These are phyloP conservation scores for Globisporangium viniferum DNA, from an alignment of 352 stramenopile genomes.

Conservation along the genomic window DNA sequence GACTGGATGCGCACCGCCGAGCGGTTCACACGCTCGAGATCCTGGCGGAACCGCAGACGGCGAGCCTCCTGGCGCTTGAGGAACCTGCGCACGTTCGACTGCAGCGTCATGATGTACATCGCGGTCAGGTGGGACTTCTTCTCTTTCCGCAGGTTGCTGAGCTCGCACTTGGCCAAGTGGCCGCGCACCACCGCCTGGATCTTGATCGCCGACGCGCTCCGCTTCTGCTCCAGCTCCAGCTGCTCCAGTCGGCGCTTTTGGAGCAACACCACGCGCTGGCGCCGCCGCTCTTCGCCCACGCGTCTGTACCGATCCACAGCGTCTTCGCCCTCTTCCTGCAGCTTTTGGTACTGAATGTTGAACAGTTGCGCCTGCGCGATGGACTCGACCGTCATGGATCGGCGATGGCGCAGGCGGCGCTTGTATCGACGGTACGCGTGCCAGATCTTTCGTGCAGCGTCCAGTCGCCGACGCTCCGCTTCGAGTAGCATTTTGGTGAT, in stretches of 20 bases:
- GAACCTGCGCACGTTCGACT: constrained; percentile 65
- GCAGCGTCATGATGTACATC: constrained; percentile 60
- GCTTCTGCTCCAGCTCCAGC: constrained; percentile 41
- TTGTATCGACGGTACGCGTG: constrained; percentile 45
- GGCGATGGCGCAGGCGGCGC: constrained; percentile 36
- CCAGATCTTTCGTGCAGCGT: constrained; percentile 34
- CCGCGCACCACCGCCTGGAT: constrained; percentile 53
- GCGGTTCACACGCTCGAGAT: constrained; percentile 60
- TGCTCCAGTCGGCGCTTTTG: constrained; percentile 53
- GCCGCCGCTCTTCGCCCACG: constrained; percentile 46
- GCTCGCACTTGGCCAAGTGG: constrained; percentile 35
- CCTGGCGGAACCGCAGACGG: constrained; percentile 39
- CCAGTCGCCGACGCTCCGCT: constrained; percentile 17
- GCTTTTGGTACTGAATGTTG: constrained; percentile 36
- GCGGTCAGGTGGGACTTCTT: constrained; percentile 51
- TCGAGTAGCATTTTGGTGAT: constrained; percentile 20
- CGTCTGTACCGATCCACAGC: constrained; percentile 40
- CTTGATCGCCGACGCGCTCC: constrained; percentile 30
- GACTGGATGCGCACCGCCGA: constrained; percentile 64
- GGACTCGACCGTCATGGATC: constrained; percentile 55
- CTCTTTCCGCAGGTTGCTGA: constrained; percentile 30
- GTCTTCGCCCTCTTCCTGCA: constrained; percentile 25
- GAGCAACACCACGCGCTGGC: constrained; percentile 50
- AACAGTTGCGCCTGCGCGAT: constrained; percentile 52
- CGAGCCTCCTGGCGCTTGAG: constrained; percentile 39